Evolutionary conservation across 768 basidiomycete genomes (phyloP).

Genomic region (Hygrophorus pudorinus): DNA sequence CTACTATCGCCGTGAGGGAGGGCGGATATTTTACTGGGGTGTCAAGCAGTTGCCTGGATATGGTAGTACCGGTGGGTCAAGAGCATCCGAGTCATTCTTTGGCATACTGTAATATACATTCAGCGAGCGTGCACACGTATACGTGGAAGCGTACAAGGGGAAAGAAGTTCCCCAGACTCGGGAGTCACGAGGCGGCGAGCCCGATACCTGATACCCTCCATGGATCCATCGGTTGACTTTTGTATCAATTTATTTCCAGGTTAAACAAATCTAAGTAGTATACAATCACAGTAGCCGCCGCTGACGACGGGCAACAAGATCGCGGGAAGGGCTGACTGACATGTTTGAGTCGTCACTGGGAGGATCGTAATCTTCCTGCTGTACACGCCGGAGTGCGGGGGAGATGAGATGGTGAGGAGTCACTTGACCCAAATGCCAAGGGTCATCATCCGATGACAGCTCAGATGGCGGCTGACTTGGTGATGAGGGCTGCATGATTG

Average conservation of each 20-base stretch:
- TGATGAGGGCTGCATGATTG: conserved; percentile 24
- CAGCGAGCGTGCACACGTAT: too few species aligned
- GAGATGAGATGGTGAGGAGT: conserved; percentile 64
- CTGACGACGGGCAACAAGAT: conserved; percentile 29
- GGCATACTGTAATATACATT: too few species aligned
- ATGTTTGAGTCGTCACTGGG: conserved; percentile 37
- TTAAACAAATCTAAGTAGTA: too few species aligned
- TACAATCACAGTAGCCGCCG: conserved; percentile 17
- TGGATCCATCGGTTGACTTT: too few species aligned
- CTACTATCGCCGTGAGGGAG: conserved; percentile 31
- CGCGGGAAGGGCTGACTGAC: conserved; percentile 38
- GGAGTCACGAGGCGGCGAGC: too few species aligned
- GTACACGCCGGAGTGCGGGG: conserved; percentile 37
- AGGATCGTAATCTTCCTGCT: conserved; percentile 22
- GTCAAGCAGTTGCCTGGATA: conserved; percentile 29
- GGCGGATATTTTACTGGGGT: conserved; percentile 33
- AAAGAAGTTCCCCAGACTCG: too few species aligned
- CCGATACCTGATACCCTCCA: too few species aligned
- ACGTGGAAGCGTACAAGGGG: too few species aligned
- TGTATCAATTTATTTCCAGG: too few species aligned
- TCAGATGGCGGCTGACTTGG: conserved; percentile 12
- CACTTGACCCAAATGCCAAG: conserved; percentile 45
- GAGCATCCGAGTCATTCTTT: too few species aligned
- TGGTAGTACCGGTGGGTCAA: conserved; percentile 10
- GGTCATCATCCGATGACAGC: conserved; percentile 58